Conservation (phyloP, 2,329 filamentous ascomycete species). For the Penicillium nordicum region DNA sequence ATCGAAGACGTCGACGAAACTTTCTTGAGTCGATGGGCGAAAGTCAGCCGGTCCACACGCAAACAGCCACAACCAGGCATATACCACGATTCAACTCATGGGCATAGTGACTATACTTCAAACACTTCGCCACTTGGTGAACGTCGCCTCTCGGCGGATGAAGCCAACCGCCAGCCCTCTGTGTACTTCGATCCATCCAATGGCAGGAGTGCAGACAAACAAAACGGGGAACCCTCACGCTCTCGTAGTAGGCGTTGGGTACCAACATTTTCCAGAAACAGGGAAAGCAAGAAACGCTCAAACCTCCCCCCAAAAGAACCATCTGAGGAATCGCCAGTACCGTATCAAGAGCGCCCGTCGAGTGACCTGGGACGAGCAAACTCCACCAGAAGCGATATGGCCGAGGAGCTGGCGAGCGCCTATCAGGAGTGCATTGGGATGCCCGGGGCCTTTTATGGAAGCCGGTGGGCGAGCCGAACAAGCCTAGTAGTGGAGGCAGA, state of each 20-base stretch:
- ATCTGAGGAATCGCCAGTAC: slow-evolving; percentile 9
- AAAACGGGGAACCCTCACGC: slow-evolving; percentile 1
- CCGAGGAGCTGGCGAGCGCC: slow-evolving; percentile 21
- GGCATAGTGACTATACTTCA: neutral
- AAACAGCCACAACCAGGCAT: neutral
- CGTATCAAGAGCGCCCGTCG: slow-evolving; percentile 12
- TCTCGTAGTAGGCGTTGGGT: slow-evolving; percentile 15
- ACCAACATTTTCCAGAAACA: slow-evolving; percentile 12
- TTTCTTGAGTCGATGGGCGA: slow-evolving; percentile 1
- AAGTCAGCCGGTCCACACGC: neutral
- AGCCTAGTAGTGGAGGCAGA: slow-evolving; percentile 15
- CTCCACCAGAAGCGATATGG: slow-evolving; percentile 15
- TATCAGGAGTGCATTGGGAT: slow-evolving; percentile 28
- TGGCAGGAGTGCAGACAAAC: neutral
- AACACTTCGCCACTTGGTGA: neutral
- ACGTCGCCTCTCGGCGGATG: slow-evolving; percentile 1
- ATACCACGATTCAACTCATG: neutral
- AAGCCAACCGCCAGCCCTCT: neutral
- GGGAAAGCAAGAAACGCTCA: slow-evolving; percentile 10
- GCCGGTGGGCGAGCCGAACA: slow-evolving; percentile 24
- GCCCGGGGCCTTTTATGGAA: slow-evolving; percentile 25
- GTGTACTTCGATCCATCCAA: slow-evolving; percentile 1
- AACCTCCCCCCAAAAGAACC: slow-evolving; percentile 6
- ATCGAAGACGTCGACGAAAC: slow-evolving; percentile 2
- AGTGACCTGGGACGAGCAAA: slow-evolving; percentile 11